Conservation (phyloP, 2,329 filamentous ascomycete species). For the Exophiala lecanii-corni region DNA sequence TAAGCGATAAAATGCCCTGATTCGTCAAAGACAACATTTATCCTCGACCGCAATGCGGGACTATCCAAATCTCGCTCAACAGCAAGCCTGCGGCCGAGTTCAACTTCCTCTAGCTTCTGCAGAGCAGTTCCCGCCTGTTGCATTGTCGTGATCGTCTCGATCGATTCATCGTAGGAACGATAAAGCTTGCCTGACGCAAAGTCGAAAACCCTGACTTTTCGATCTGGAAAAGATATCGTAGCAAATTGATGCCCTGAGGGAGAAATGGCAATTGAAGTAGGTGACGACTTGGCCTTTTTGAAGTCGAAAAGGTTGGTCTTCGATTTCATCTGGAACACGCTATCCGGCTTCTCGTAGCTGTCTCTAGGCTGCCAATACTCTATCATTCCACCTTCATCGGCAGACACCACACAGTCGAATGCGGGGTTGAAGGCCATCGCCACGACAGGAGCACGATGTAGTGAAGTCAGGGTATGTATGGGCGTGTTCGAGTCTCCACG, state of each 20-base stretch:
- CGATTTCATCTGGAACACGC: slow-evolving; percentile 89
- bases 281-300: slow-evolving; percentile 86
- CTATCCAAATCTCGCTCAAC: slow-evolving; percentile 82
- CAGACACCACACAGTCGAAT: slow-evolving; percentile 86
- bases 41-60: slow-evolving; percentile 60
- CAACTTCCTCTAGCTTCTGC: slow-evolving; percentile 78
- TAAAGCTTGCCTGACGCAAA: slow-evolving; percentile 84
- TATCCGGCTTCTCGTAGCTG: slow-evolving; percentile 83
- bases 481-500: slow-evolving; percentile 73
- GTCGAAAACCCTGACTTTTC: slow-evolving; percentile 89
- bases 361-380: slow-evolving; percentile 85
- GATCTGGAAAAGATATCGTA: slow-evolving; percentile 85
- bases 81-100: slow-evolving; percentile 84
- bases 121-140: slow-evolving; percentile 85
- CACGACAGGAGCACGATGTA: slow-evolving; percentile 79
- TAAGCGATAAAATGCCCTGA: slow-evolving; percentile 93
- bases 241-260: slow-evolving; percentile 82
- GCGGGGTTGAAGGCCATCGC: slow-evolving; percentile 84
- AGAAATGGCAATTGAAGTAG: slow-evolving; percentile 77
- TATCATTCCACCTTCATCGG: slow-evolving; percentile 85
- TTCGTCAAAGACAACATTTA: slow-evolving; percentile 92
- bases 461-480: slow-evolving; percentile 68
- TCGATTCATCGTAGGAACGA: slow-evolving; percentile 90
- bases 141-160: slow-evolving; percentile 86
- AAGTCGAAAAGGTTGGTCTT: slow-evolving; percentile 94